Evolutionary conservation across 2,329 filamentous ascomycete species (phyloP).

Genomic region (Colletotrichum horii): DNA sequence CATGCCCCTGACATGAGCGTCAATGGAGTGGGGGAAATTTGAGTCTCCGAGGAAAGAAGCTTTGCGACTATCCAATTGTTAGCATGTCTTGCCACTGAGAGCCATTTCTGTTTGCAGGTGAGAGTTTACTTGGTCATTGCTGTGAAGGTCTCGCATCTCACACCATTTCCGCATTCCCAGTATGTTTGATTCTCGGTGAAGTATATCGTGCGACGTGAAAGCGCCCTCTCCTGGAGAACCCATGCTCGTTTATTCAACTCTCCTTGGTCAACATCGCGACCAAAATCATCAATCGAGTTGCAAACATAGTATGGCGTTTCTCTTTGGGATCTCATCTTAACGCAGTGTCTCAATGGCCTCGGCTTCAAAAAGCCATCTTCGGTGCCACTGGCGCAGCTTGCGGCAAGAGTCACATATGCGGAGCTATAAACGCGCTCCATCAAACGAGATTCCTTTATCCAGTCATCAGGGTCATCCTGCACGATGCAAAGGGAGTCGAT

Average conservation of each 20-base stretch:
- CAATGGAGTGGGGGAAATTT: background rate
- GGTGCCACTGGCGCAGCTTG: background rate
- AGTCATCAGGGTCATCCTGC: slow-evolving; percentile 23
- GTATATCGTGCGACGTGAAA: slow-evolving; percentile 40
- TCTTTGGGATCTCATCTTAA: background rate
- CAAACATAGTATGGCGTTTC: slow-evolving; percentile 25
- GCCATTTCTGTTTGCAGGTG: too few species aligned
- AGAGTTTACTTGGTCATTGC: too few species aligned
- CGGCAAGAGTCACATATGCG: background rate
- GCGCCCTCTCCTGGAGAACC: slow-evolving; percentile 42
- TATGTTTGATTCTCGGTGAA: slow-evolving; percentile 40
- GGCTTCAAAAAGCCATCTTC: background rate
- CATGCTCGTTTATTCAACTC: slow-evolving; percentile 38
- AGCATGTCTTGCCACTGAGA: too few species aligned
- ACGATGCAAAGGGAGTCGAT: slow-evolving; percentile 25
- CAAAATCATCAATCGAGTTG: slow-evolving; percentile 37
- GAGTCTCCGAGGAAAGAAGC: background rate
- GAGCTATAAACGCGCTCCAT: slow-evolving; percentile 16
- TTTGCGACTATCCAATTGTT: too few species aligned
- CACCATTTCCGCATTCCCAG: slow-evolving; percentile 40
- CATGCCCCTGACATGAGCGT: background rate
- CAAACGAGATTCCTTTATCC: slow-evolving; percentile 3
- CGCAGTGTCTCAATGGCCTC: background rate
- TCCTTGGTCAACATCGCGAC: slow-evolving; percentile 31
- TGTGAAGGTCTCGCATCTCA: slow-evolving; percentile 41